phyloP scores from a whole-genome alignment of 2,329 filamentous ascomycete genomes.

The Fusarium concolor region DNA sequence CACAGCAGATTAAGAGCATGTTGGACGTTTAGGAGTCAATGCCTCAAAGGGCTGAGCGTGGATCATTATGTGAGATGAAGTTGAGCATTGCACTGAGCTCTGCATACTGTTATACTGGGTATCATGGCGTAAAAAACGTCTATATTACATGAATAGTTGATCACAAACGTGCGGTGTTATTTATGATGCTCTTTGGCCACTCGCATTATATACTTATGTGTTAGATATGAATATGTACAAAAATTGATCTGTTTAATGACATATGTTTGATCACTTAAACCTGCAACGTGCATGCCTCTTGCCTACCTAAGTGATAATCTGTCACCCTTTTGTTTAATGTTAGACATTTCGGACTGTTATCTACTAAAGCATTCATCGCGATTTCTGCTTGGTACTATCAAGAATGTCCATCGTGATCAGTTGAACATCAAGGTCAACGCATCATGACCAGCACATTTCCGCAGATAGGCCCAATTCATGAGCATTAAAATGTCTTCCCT shows the following conservation, averaged over 20 bases:
- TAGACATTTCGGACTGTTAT: no score
- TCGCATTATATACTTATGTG: neutral
- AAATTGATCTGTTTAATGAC: constrained; percentile 33
- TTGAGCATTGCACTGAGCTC: constrained; percentile 5
- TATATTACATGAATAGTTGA: constrained; percentile 22
- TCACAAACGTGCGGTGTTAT: constrained; percentile 7
- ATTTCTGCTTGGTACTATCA: neutral
- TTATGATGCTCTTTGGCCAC: neutral
- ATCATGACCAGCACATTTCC: neutral
- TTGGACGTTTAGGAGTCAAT: constrained; percentile 59
- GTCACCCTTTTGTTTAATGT: no score
- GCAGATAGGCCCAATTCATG: neutral
- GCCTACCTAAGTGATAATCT: neutral
- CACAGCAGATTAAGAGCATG: constrained; percentile 70
- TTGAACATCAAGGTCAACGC: no score
- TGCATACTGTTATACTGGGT: constrained; percentile 18
- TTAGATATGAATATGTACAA: constrained; percentile 25
- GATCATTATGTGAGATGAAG: neutral
- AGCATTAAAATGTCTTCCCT: neutral
- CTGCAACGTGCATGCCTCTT: neutral
- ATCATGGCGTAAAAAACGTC: constrained; percentile 19
- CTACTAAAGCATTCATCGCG: no score
- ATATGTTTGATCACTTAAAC: neutral
- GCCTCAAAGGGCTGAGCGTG: neutral
- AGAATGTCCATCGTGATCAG: no score